phyloP scores from a whole-genome alignment of 345 rosid species.

The Boechera retrofracta region DNA sequence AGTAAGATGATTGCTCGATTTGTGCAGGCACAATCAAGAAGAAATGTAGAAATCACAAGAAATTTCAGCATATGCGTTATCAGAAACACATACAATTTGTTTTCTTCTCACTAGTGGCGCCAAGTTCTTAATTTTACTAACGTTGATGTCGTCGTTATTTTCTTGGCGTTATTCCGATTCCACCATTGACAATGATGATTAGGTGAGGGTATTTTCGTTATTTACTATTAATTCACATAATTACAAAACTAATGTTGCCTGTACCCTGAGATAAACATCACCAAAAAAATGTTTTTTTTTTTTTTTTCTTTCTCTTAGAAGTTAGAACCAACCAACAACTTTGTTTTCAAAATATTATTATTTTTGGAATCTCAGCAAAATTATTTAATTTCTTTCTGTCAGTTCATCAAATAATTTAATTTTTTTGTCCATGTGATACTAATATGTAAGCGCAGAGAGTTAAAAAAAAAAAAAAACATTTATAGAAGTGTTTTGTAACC shows the following conservation, averaged over 20 bases:
- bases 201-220: slow-evolving; percentile 33
- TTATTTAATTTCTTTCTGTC: slow-evolving; percentile 32
- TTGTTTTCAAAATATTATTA: slow-evolving; percentile 24
- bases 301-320: neutral
- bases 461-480: neutral
- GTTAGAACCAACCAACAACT: neutral
- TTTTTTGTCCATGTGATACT: slow-evolving; percentile 40
- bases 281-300: neutral
- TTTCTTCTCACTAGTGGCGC: no score
- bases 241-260: slow-evolving; percentile 30
- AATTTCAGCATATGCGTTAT: neutral
- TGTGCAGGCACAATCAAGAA: slow-evolving; percentile 12
- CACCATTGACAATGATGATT: neutral
- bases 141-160: no score
- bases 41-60: neutral
- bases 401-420: slow-evolving; percentile 31
- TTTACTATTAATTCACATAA: neutral
- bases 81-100: neutral
- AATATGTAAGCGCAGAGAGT: slow-evolving; percentile 27
- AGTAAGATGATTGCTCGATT: slow-evolving; percentile 23
- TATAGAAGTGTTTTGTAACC: slow-evolving; percentile 31
- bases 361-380: slow-evolving; percentile 39
- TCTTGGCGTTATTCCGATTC: no score
- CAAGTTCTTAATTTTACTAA: no score
- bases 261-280: slow-evolving; percentile 34